Percentiles rank a stretch among this genome's conserved stretches.
These are phyloP conservation scores for Penicillium italicum DNA, from an alignment of 2,329 filamentous ascomycete genomes.

Conservation along the genomic window DNA sequence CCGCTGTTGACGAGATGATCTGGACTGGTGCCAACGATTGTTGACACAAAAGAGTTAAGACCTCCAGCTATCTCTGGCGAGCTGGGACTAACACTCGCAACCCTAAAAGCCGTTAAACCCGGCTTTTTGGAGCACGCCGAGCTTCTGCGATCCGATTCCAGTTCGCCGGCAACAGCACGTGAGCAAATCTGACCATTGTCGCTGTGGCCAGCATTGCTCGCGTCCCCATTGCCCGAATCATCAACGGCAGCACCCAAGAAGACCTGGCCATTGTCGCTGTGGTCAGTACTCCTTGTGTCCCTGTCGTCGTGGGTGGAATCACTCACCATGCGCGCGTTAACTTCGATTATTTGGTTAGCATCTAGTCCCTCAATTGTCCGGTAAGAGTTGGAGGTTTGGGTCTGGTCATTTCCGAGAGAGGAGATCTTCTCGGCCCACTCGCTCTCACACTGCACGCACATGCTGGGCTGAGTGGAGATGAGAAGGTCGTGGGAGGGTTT, in stretches of 20 bases:
- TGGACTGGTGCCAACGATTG: background rate
- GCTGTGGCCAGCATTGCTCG: background rate
- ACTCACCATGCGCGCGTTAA: slow-evolving; percentile 7
- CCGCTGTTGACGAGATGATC: background rate
- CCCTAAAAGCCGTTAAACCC: background rate
- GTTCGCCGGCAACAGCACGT: background rate
- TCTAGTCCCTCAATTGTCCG: slow-evolving; percentile 9
- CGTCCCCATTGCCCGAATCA: background rate
- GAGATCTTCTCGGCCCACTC: slow-evolving; percentile 3
- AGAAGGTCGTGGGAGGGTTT: slow-evolving; percentile 14
- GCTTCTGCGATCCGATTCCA: background rate
- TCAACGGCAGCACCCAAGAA: background rate
- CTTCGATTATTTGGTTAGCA: background rate
- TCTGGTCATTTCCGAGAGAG: background rate
- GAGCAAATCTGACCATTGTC: background rate
- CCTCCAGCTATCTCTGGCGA: background rate
- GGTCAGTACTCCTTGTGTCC: background rate
- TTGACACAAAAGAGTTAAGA: background rate
- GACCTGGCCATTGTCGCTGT: slow-evolving; percentile 2
- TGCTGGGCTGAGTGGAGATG: background rate
- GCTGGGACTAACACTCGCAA: background rate
- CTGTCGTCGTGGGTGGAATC: background rate
- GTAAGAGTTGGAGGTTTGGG: background rate
- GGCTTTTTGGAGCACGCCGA: background rate
- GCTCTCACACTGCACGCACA: slow-evolving; percentile 15